Evolutionary conservation across 345 rosid genomes (phyloP).

Genomic region (Dipteronia sinensis): DNA sequence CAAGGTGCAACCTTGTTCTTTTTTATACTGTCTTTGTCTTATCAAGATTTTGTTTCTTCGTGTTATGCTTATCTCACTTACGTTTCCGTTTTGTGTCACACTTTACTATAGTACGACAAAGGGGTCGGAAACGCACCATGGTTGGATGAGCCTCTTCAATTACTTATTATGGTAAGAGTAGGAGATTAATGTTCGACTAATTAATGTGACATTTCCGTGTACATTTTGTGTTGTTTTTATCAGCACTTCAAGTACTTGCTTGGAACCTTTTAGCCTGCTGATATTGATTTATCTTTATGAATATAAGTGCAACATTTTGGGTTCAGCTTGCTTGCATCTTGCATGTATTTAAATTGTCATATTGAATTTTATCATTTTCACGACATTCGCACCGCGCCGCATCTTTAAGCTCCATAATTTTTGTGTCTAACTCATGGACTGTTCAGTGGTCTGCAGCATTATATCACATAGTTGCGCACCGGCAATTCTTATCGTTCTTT

Average conservation of each 20-base stretch:
- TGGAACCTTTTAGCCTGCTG: background rate
- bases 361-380: background rate
- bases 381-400: background rate
- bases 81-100: slow-evolving; percentile 15
- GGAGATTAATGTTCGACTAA: background rate
- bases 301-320: background rate
- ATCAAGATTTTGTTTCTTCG: slow-evolving; percentile 1
- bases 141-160: slow-evolving; percentile 55
- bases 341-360: background rate
- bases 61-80: slow-evolving; percentile 1
- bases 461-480: background rate
- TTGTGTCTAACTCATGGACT: background rate
- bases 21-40: background rate
- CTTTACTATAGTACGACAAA: slow-evolving; percentile 64
- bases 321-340: background rate
- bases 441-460: background rate
- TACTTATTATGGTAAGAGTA: background rate
- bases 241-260: background rate
- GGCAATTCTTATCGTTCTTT: background rate
- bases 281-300: slow-evolving; percentile 10
- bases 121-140: slow-evolving; percentile 97
- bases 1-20: slow-evolving; percentile 54
- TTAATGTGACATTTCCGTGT: background rate
- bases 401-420: no score
- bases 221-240: background rate